phyloP scores from a whole-genome alignment of 2,329 filamentous ascomycete species.

The Hymenoscyphus scutula region DNA sequence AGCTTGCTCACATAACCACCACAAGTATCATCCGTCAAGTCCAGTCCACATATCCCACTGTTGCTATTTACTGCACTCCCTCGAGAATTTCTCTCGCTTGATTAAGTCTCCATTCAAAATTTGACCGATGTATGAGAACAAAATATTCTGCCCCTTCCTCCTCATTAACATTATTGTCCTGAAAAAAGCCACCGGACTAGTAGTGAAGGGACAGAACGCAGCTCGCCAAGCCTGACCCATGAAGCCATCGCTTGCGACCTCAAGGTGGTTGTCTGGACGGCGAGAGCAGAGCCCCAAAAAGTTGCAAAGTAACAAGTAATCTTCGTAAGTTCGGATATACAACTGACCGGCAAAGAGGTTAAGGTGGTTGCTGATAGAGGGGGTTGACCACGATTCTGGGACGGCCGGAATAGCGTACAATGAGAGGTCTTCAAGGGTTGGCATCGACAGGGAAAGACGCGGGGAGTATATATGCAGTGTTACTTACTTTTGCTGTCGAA shows the following conservation, averaged over 20 bases:
- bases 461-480: slow-evolving; percentile 52
- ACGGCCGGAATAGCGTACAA: slow-evolving; percentile 42
- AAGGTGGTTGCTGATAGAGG: slow-evolving; percentile 41
- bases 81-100: background rate
- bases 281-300: slow-evolving; percentile 48
- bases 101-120: slow-evolving; percentile 14
- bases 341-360: slow-evolving; percentile 67
- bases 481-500: slow-evolving; percentile 39
- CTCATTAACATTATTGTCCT: slow-evolving; percentile 5
- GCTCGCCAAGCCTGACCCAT: background rate
- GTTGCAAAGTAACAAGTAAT: slow-evolving; percentile 53
- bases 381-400: slow-evolving; percentile 24
- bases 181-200: slow-evolving; percentile 8
- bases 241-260: slow-evolving; percentile 20
- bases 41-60: background rate
- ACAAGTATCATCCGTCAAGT: background rate
- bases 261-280: slow-evolving; percentile 6
- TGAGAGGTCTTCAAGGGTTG: slow-evolving; percentile 44
- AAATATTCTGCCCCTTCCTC: slow-evolving; percentile 11
- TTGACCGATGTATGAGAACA: slow-evolving; percentile 4
- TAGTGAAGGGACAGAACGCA: background rate
- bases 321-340: slow-evolving; percentile 52
- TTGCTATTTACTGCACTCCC: background rate
- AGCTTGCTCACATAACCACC: background rate
- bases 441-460: slow-evolving; percentile 39